Base-by-base conservation (phyloP, 1,139 yeast species). In the Sugiyamaella grinbergsii region DNA sequence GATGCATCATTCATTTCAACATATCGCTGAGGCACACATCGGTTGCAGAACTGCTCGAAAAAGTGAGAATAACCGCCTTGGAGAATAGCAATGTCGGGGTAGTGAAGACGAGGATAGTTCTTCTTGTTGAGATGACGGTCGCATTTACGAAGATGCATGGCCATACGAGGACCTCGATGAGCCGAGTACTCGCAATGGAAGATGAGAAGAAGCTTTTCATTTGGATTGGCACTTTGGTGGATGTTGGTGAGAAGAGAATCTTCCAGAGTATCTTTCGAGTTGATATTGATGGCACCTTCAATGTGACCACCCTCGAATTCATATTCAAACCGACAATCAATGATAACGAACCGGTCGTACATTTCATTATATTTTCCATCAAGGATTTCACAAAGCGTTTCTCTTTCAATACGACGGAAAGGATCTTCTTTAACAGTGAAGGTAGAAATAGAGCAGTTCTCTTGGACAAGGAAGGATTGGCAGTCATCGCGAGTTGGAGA, bases 101-200 rank as follows among this genome's bases (percentile, higher is more conserved):
- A 93, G 57, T 79, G 80, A 53, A 93, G 74, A 56, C 76, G 73
- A 1, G 98, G 98, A 68, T 93, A 94, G 56, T 78, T 74, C 51
- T 83, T 82, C 56, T 81, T 77, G 66, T 91, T 90, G 47, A 81
- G 62, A 43, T 78, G 78, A 54, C 98, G 78, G 70, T 93, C 98
- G 59, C 87, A 78, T 58, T 84, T 84, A 57, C 98, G 76, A 53
- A 93, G 75, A 66, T 89, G 91, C 52, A 83, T 75, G 0, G 98
- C 98, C 85, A 93, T 82, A 46, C 86, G 75, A 2, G 98, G 98
- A 8, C 98, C 96, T 54, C 98, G 77, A 66, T 85, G 89, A 1
- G 95, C 81, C 46, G 95, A 85, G 66, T 89, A 91, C 68, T 93
- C 98, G 70, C 98, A 93, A 69, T 93, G 98, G 71, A 93, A 91